Conservation (phyloP, 257 asterid species). For the Solanum chiquidenum region DNA sequence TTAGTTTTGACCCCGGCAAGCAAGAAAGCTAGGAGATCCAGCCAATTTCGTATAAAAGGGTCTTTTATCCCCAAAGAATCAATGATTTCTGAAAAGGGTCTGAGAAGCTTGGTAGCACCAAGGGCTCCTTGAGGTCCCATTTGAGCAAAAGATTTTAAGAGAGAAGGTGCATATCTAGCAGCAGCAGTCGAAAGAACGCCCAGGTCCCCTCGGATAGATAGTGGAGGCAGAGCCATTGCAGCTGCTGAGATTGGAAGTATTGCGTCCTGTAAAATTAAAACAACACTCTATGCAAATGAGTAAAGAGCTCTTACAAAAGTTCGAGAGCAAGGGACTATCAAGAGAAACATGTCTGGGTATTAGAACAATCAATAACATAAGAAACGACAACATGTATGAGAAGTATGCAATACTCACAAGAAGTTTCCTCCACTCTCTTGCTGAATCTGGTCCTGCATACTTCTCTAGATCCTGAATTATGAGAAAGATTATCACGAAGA, state of each 20-base stretch:
- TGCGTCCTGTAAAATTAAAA: slow-evolving; percentile 59
- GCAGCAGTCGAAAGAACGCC: slow-evolving; percentile 91
- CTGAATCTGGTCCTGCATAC: slow-evolving; percentile 76
- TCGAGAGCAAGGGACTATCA: not conserved
- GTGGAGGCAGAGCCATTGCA: slow-evolving; percentile 97
- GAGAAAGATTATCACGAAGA: not conserved
- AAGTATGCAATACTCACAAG: slow-evolving; percentile 47
- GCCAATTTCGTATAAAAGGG: slow-evolving; percentile 83
- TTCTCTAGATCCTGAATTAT: slow-evolving; percentile 72
- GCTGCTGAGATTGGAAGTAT: slow-evolving; percentile 82
- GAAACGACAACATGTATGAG: not conserved
- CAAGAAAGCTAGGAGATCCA: slow-evolving; percentile 85
- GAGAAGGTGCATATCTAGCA: slow-evolving; percentile 82
- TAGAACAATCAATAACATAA: not conserved
- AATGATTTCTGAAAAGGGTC: slow-evolving; percentile 73
- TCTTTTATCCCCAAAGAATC: slow-evolving; percentile 75
- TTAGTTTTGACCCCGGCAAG: slow-evolving; percentile 94
- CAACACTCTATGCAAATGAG: not conserved
- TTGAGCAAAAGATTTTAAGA: slow-evolving; percentile 75
- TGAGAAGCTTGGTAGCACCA: slow-evolving; percentile 82
- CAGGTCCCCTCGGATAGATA: slow-evolving; percentile 81
- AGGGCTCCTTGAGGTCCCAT: slow-evolving; percentile 94
- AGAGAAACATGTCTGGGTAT: not conserved
- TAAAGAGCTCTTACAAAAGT: not conserved
- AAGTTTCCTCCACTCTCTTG: slow-evolving; percentile 87